Evolutionary conservation across 768 basidiomycete species (phyloP).

Genomic region (Podaxis carcinomalis): DNA sequence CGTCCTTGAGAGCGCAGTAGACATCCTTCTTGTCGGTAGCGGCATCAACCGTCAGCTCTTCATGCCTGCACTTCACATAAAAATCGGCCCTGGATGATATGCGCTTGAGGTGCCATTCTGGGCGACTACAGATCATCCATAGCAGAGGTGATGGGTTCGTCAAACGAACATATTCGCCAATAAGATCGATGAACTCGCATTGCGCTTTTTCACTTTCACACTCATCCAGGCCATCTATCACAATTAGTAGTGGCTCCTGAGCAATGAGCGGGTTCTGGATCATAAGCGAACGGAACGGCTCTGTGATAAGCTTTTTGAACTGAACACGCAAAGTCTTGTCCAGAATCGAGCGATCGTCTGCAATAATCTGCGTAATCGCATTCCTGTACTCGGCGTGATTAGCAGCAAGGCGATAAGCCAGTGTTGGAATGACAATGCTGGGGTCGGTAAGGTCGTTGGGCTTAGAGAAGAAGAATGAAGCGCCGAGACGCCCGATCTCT

Average conservation of each 20-base stretch:
- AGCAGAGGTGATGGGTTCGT: neutral
- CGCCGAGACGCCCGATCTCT: neutral
- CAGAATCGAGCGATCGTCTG: neutral
- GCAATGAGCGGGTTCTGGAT: too few relatives aligned
- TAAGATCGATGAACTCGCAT: neutral
- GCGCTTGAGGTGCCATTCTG: neutral
- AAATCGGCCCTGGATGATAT: neutral
- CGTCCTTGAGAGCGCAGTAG: too few relatives aligned
- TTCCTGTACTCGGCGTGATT: neutral
- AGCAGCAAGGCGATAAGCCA: conserved; percentile 7
- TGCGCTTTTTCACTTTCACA: neutral
- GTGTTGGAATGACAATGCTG: neutral
- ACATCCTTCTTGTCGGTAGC: neutral
- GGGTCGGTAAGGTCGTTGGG: neutral
- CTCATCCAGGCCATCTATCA: conserved; percentile 12
- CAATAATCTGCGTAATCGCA: neutral
- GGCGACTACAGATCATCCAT: conserved; percentile 4
- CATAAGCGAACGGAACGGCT: neutral
- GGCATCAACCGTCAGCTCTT: neutral
- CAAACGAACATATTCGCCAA: neutral
- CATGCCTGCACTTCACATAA: neutral
- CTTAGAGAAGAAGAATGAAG: conserved; percentile 8
- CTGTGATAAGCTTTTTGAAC: neutral
- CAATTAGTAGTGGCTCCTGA: neutral
- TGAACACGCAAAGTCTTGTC: conserved; percentile 3